A percentile compares a stretch with the other conserved stretches of the same genome.
Evolutionary conservation across 495 filamentous ascomycete genomes (phyloP).

Genomic region (Penicillium longicatenatum): DNA sequence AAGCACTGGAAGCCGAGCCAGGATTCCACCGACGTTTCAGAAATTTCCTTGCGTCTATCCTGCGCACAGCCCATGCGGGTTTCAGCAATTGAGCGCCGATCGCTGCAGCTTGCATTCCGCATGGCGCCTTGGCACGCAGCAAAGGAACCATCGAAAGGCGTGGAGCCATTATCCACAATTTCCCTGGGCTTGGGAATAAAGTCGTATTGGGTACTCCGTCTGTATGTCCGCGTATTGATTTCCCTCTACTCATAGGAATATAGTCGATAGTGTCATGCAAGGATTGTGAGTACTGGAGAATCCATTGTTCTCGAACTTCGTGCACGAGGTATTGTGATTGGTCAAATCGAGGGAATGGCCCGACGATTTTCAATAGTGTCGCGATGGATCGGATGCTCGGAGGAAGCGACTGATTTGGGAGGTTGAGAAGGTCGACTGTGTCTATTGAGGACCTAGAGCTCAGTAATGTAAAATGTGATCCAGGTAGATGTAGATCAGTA

Average conservation of each 20-base stretch:
- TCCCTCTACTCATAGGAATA: too few relatives aligned
- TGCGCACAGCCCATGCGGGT: constrained; percentile 17
- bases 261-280: constrained; percentile 8
- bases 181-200: neutral
- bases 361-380: constrained; percentile 21
- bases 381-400: constrained; percentile 7
- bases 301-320: constrained; percentile 16
- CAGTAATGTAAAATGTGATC: too few relatives aligned
- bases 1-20: constrained; percentile 1
- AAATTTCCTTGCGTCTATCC: constrained; percentile 19
- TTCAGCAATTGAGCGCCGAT: constrained; percentile 26
- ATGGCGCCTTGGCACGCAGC: constrained; percentile 20
- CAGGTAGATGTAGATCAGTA: neutral
- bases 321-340: constrained; percentile 11
- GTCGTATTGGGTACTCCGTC: neutral
- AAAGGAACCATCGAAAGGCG: constrained; percentile 21
- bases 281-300: constrained; percentile 2
- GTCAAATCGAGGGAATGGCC: constrained; percentile 6
- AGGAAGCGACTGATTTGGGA: neutral
- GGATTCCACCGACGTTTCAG: constrained; percentile 31
- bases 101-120: constrained; percentile 20
- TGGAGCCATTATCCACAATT: neutral
- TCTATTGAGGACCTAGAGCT: too few relatives aligned
- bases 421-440: too few relatives aligned
- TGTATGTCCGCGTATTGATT: neutral